These are phyloP conservation scores for Scleromitrula shiraiana DNA, from an alignment of 2,329 filamentous ascomycete genomes.

Conservation along the genomic window DNA sequence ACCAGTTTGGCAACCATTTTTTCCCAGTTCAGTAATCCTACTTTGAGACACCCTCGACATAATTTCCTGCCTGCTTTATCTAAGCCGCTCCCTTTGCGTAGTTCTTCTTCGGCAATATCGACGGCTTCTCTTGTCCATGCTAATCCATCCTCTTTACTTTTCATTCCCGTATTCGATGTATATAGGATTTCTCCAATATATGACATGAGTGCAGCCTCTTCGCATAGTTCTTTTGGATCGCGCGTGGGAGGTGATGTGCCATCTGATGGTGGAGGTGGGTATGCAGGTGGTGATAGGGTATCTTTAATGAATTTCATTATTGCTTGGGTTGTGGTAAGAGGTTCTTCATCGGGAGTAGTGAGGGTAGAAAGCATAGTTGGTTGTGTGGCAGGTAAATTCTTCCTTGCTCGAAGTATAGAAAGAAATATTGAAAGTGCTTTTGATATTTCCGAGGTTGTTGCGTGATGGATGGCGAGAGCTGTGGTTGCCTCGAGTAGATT, in stretches of 20 bases:
- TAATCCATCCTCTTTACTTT: slow-evolving; percentile 59
- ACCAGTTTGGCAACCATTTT: slow-evolving; percentile 64
- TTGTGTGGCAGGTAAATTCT: slow-evolving; percentile 42
- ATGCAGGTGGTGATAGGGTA: slow-evolving; percentile 44
- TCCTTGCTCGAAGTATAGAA: slow-evolving; percentile 72
- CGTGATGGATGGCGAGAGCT: slow-evolving; percentile 70
- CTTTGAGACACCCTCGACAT: slow-evolving; percentile 69
- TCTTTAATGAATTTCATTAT: slow-evolving; percentile 26
- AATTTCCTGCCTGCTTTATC: slow-evolving; percentile 41
- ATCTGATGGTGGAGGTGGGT: slow-evolving; percentile 62
- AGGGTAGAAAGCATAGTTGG: slow-evolving; percentile 15
- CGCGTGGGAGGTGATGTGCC: slow-evolving; percentile 62
- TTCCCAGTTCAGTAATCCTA: slow-evolving; percentile 74
- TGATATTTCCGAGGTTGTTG: slow-evolving; percentile 56
- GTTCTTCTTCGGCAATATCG: slow-evolving; percentile 65
- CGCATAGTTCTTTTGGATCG: slow-evolving; percentile 59
- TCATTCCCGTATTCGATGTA: slow-evolving; percentile 39
- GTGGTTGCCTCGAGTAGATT: slow-evolving; percentile 74
- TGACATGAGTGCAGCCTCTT: slow-evolving; percentile 77
- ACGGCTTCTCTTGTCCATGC: slow-evolving; percentile 88
- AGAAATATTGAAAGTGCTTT: slow-evolving; percentile 76
- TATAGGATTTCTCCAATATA: slow-evolving; percentile 95
- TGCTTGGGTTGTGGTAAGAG: slow-evolving; percentile 19
- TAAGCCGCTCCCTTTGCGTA: slow-evolving; percentile 34
- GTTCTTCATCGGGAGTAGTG: slow-evolving; percentile 14